Conservation (phyloP, 2,329 filamentous ascomycete species). For the Fusarium buharicum region DNA sequence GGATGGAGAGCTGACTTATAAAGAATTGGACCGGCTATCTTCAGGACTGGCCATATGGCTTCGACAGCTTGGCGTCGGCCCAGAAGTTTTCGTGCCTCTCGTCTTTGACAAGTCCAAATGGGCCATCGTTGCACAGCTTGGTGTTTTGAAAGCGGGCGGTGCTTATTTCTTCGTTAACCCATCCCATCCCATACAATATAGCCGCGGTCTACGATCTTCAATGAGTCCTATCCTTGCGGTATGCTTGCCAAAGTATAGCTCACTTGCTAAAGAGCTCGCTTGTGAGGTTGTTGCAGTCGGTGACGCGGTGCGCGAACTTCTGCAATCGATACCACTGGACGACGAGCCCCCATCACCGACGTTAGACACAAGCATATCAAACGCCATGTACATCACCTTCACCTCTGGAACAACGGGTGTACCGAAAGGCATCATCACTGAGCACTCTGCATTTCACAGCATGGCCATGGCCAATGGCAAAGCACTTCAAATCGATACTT, state of each 20-base stretch:
- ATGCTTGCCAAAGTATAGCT: not conserved
- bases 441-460: slow-evolving; percentile 1
- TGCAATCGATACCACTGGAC: not conserved
- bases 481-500: not conserved
- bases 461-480: slow-evolving; percentile 4
- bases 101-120: slow-evolving; percentile 13
- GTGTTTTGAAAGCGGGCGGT: not conserved
- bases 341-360: not conserved
- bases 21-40: not conserved
- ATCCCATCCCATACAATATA: not conserved
- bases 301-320: not conserved
- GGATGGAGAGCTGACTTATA: slow-evolving; percentile 3
- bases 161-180: slow-evolving; percentile 15
- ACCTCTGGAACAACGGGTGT: slow-evolving; percentile 5
- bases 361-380: not conserved
- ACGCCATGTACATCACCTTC: slow-evolving; percentile 4
- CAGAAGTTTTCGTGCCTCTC: slow-evolving; percentile 4
- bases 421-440: not conserved
- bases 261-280: not conserved
- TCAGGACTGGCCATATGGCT: slow-evolving; percentile 8
- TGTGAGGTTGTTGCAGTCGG: not conserved
- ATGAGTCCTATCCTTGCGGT: not conserved
- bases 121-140: slow-evolving; percentile 4
- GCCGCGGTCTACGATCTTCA: not conserved
- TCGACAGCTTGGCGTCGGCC: slow-evolving; percentile 1